Conservation (phyloP, 164 flowering plant species). For the Nymphaea colorata region DNA sequence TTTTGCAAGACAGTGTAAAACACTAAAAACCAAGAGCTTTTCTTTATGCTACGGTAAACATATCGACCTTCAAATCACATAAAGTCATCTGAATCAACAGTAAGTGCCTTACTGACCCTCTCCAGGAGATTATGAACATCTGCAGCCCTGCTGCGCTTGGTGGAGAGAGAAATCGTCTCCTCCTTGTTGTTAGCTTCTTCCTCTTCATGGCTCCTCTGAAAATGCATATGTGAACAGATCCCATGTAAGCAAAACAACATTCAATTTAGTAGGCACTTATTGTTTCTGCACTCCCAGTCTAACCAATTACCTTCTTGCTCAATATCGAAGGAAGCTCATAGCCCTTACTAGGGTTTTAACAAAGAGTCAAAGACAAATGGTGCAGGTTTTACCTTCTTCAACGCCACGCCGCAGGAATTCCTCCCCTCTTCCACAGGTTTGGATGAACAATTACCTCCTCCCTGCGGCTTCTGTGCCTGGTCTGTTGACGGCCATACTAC, state of each 20-base stretch:
- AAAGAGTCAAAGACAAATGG: too few species aligned
- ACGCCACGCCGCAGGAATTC: background rate
- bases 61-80: background rate
- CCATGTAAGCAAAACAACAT: background rate
- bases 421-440: background rate
- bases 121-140: conserved; percentile 65
- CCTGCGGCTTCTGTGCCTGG: background rate
- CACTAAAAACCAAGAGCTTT: too few species aligned
- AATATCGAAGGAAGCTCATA: too few species aligned
- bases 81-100: background rate
- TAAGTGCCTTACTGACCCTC: conserved; percentile 22
- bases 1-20: too few species aligned
- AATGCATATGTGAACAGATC: background rate
- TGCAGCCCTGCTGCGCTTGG: conserved; percentile 47
- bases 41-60: too few species aligned
- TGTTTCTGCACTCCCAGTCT: too few species aligned
- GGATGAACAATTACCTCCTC: background rate
- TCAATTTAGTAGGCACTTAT: too few species aligned
- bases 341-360: too few species aligned
- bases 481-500: background rate
- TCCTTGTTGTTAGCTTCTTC: conserved; percentile 24
- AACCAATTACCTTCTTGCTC: too few species aligned
- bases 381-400: background rate
- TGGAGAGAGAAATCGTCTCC: conserved; percentile 23
- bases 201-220: conserved; percentile 33